Evolutionary conservation across 306 rosid species (phyloP).

Genomic region (Elaeagnus macrophylla): DNA sequence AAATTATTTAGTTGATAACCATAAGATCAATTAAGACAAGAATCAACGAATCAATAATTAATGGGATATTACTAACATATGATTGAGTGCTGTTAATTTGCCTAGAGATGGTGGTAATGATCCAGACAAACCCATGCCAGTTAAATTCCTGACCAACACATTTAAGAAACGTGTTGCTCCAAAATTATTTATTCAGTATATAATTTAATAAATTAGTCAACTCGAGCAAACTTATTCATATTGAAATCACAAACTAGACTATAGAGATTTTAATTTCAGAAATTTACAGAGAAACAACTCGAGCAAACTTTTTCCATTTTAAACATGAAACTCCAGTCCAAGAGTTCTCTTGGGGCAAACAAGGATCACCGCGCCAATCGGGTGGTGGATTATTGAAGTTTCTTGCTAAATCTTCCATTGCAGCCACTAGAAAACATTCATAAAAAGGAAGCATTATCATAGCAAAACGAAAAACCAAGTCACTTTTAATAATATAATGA

Average conservation of each 20-base stretch:
- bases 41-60: not conserved
- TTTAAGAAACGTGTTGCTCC: conserved; percentile 7
- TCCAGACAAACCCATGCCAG: conserved; percentile 48
- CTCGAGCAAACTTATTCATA: too few relatives aligned
- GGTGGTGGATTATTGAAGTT: conserved; percentile 48
- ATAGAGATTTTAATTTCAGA: not conserved
- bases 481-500: too few relatives aligned
- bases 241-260: not conserved
- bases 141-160: conserved; percentile 49
- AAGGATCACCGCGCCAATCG: conserved; percentile 93
- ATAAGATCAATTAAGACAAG: not conserved
- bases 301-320: conserved; percentile 13
- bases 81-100: conserved; percentile 42
- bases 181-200: too few relatives aligned
- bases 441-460: not conserved
- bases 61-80: conserved; percentile 48
- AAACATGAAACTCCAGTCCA: conserved; percentile 85
- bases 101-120: conserved; percentile 43
- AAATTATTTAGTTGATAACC: not conserved
- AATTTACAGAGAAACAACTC: conserved; percentile 54
- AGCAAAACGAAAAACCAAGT: not conserved
- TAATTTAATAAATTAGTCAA: not conserved
- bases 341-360: conserved; percentile 58
- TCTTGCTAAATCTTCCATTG: conserved; percentile 57
- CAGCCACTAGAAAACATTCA: conserved; percentile 34